These are phyloP conservation scores for Prunus mira DNA, from an alignment of 306 rosid genomes.

Conservation along the genomic window DNA sequence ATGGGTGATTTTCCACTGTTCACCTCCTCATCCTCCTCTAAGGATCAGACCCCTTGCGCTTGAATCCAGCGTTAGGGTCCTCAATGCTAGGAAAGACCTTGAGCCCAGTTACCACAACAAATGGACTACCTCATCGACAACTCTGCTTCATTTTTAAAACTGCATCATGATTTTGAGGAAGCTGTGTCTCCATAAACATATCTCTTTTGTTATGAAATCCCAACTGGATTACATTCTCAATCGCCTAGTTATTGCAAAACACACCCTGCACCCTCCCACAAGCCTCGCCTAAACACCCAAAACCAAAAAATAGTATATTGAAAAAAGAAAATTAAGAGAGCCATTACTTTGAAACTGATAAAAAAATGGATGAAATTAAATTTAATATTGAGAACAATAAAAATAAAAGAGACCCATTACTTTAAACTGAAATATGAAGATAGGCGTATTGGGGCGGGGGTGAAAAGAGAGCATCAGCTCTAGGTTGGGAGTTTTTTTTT, in stretches of 20 bases:
- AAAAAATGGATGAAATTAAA: background rate
- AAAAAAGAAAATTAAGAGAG: background rate
- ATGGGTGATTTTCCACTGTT: no score
- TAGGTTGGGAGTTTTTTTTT: no score
- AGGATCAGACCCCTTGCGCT: constrained; percentile 20
- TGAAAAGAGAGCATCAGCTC: no score
- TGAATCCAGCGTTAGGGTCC: constrained; percentile 54
- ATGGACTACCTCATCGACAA: constrained; percentile 65
- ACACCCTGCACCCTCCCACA: constrained; percentile 83
- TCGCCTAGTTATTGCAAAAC: constrained; percentile 49
- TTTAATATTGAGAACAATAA: background rate
- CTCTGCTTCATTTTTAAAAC: constrained; percentile 74
- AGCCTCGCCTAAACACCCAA: constrained; percentile 63
- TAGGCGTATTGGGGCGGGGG: no score
- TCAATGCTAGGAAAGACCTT: constrained; percentile 57
- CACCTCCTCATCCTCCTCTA: no score
- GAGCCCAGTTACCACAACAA: constrained; percentile 64
- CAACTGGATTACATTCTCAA: constrained; percentile 38
- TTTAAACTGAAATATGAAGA: no score
- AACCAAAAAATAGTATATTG: background rate
- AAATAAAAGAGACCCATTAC: background rate
- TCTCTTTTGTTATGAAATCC: constrained; percentile 54
- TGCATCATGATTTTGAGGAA: constrained; percentile 33
- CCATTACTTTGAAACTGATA: background rate
- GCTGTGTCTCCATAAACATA: constrained; percentile 52